Percentiles rank a stretch among this genome's conserved stretches.
Evolutionary conservation across 2,329 filamentous ascomycete species (phyloP).

Genomic region (Penicillium sp.): DNA sequence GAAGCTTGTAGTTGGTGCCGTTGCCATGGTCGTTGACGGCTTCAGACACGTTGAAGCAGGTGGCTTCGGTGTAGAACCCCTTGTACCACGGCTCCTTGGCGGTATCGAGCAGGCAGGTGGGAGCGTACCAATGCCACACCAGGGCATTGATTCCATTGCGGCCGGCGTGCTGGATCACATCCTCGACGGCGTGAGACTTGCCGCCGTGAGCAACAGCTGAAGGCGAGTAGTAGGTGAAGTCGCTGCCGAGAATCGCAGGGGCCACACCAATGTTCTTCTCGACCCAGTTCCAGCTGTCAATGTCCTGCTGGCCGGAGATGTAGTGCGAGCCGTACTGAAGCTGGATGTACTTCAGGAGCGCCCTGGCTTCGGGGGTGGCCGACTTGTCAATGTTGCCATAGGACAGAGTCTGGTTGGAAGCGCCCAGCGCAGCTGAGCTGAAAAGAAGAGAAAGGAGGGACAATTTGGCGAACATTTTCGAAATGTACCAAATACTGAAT

Average conservation of each 20-base stretch:
- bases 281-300: neutral
- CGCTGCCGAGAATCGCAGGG: neutral
- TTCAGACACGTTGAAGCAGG: neutral
- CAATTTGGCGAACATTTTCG: neutral
- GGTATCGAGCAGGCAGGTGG: neutral
- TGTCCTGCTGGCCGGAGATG: neutral
- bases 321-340: neutral
- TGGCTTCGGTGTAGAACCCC: neutral
- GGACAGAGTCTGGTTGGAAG: neutral
- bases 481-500: neutral
- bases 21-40: neutral
- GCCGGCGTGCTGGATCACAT: too few relatives aligned
- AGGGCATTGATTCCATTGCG: neutral
- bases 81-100: neutral
- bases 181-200: neutral
- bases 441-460: neutral
- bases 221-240: neutral
- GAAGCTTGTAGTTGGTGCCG: neutral
- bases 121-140: neutral
- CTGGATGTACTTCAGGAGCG: neutral
- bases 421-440: too few relatives aligned
- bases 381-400: neutral
- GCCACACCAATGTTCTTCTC: neutral
- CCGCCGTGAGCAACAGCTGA: neutral
- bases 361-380: neutral